Evolutionary conservation across 371 early-diverging fungal species (phyloP).

Genomic region (Syncephalis plumigaleata): DNA sequence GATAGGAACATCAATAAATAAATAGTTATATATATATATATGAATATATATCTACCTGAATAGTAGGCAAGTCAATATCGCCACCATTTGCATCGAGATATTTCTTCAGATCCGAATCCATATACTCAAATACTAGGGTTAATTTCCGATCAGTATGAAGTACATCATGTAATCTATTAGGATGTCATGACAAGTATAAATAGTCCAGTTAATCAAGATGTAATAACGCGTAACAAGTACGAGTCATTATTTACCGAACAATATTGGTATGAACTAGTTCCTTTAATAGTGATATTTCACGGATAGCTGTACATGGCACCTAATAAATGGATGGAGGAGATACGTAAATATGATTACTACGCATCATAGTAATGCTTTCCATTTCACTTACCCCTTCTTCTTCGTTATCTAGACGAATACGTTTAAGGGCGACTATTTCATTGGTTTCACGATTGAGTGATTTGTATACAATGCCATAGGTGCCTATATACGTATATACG

Average conservation of each 20-base stretch:
- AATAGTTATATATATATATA: too few relatives aligned
- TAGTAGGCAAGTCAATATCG: conserved; percentile 53
- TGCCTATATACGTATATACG: conserved; percentile 34
- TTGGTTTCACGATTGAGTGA: conserved; percentile 84
- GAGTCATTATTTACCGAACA: conserved; percentile 39
- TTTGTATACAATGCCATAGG: conserved; percentile 95
- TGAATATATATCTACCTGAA: conserved; percentile 48
- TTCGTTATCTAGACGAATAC: conserved; percentile 92
- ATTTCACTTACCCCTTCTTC: conserved; percentile 66
- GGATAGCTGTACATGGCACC: conserved; percentile 93
- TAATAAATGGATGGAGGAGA: conserved; percentile 5
- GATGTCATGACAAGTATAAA: conserved; percentile 1
- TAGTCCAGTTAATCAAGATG: too few relatives aligned
- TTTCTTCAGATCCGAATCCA: conserved; percentile 91
- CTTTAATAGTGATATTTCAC: conserved; percentile 97
- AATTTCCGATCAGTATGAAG: conserved; percentile 87
- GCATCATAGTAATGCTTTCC: too few relatives aligned
- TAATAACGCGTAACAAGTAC: neutral
- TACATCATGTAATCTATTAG: conserved; percentile 74
- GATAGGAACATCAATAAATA: neutral
- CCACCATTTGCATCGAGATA: conserved; percentile 70
- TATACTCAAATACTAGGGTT: conserved; percentile 88
- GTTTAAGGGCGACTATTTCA: conserved; percentile 95
- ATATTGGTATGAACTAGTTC: conserved; percentile 92
- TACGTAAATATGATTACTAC: neutral